Percentiles rank a stretch among this genome's conserved stretches.
Evolutionary conservation across 768 basidiomycete species (phyloP).

Genomic region (Hericium alpestre): DNA sequence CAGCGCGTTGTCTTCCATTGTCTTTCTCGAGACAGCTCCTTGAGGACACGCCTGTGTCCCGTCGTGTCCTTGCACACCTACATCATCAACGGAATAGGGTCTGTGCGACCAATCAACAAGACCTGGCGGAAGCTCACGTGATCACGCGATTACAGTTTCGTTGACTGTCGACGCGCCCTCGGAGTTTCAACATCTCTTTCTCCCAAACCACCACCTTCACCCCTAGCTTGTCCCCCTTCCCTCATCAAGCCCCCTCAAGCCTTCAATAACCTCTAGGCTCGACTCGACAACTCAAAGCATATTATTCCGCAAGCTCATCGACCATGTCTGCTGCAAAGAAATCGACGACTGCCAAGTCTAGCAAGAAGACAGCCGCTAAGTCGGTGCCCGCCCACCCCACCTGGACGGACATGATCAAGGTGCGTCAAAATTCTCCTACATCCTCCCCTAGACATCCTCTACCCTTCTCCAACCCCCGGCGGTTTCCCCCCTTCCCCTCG

Average conservation of each 20-base stretch:
- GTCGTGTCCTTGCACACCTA: background rate
- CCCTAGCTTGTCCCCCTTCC: slow-evolving; percentile 15
- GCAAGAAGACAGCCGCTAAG: slow-evolving; percentile 34
- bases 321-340: slow-evolving; percentile 28
- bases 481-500: background rate
- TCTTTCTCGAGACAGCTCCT: too few species aligned
- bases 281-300: slow-evolving; percentile 8
- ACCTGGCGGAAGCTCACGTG: slow-evolving; percentile 11
- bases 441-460: slow-evolving; percentile 1
- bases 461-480: slow-evolving; percentile 9
- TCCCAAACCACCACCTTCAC: slow-evolving; percentile 40
- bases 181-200: slow-evolving; percentile 17
- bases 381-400: slow-evolving; percentile 38
- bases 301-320: slow-evolving; percentile 24
- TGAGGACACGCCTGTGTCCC: background rate
- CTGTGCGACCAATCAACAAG: background rate
- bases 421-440: slow-evolving; percentile 22
- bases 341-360: slow-evolving; percentile 36
- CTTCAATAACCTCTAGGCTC: slow-evolving; percentile 12
- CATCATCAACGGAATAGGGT: background rate
- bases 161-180: slow-evolving; percentile 15
- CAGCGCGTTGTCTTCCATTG: too few species aligned
- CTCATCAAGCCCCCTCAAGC: slow-evolving; percentile 12
- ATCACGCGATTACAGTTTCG: slow-evolving; percentile 16
- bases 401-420: slow-evolving; percentile 78